Percentiles rank a stretch among this genome's conserved stretches.
These are phyloP conservation scores for Leishmania tropica DNA, from an alignment of 208 protist genomes.

Conservation along the genomic window DNA sequence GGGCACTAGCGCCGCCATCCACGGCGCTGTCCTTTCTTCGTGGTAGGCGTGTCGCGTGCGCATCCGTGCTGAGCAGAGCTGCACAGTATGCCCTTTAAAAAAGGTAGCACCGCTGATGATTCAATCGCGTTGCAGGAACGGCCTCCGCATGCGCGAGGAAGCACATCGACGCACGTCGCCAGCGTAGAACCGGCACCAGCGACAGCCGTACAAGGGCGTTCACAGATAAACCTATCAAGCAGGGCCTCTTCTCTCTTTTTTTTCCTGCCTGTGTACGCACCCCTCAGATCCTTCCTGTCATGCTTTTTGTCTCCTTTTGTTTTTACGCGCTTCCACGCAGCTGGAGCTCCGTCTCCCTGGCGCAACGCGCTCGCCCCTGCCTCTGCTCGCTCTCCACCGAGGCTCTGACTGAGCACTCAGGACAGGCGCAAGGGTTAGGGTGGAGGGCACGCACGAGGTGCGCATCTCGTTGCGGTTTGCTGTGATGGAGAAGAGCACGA, in stretches of 20 bases:
- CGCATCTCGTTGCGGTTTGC: too few relatives aligned
- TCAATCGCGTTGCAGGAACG: too few relatives aligned
- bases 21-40: conserved; percentile 36
- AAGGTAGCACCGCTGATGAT: too few relatives aligned
- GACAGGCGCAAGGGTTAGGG: not conserved
- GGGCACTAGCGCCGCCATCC: conserved; percentile 62
- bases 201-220: not conserved
- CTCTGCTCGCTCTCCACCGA: not conserved
- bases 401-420: not conserved
- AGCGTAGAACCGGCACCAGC: not conserved
- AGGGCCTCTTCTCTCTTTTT: not conserved
- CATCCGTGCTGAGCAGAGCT: not conserved
- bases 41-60: not conserved
- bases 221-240: not conserved
- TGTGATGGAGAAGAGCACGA: not conserved
- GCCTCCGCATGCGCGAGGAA: not conserved
- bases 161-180: not conserved
- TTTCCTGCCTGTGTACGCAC: not conserved
- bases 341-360: not conserved
- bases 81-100: not conserved
- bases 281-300: not conserved
- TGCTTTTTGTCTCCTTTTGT: not conserved
- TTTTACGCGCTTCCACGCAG: not conserved
- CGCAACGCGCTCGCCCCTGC: not conserved
- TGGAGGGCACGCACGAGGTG: not conserved